Evolutionary conservation across 257 asterid genomes (phyloP), one percentile per base, ranked within the genome.

Genomic region (Primulina tabacum): DNA sequence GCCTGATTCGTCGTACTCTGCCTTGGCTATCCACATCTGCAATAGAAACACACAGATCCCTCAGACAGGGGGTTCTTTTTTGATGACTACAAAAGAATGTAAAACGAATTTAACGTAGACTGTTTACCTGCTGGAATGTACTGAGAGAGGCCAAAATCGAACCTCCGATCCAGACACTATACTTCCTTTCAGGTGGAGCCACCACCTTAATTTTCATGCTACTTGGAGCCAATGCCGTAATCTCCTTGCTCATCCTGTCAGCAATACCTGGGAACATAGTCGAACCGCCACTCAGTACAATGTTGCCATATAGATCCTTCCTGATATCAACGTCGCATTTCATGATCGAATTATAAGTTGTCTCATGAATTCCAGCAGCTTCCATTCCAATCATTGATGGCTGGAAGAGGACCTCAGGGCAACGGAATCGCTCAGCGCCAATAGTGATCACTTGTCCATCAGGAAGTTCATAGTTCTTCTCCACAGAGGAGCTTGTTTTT

Each of bases 151-250:
- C 90, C 82, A 89, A 73, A 69, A 89, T 89, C 69, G 92, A 89
- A 4, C 96, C 93, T 73, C 96, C 92, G 2, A 89, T 89, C 96
- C 92, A 89, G 2, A 89, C 92, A 80, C 94, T 87, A 87, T 89
- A 89, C 82, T 89, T 89, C 87, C 96, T 85, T 79, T 89, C 96
- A 0, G 96, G 94, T 1, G 93, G 96, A 65, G 96, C 96, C 32
- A 86, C 96, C 76, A 89, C 96, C 90, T 88, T 88, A 29, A 88
- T 86, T 81, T 88, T 88, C 95, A 89, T 84, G 83, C 90, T 86
- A 77, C 92, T 89, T 0, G 94, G 94, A 40, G 89, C 96, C 17
- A 87, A 76, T 63, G 96, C 96, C 0, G 94, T 85, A 14, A 89
- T 89, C 77, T 89, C 96, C 86, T 87, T 89, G 83, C 92, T 89